These are phyloP conservation scores for Ceratobasidium sp. DNA, from an alignment of 1,284 basidiomycete genomes.

Conservation along the genomic window DNA sequence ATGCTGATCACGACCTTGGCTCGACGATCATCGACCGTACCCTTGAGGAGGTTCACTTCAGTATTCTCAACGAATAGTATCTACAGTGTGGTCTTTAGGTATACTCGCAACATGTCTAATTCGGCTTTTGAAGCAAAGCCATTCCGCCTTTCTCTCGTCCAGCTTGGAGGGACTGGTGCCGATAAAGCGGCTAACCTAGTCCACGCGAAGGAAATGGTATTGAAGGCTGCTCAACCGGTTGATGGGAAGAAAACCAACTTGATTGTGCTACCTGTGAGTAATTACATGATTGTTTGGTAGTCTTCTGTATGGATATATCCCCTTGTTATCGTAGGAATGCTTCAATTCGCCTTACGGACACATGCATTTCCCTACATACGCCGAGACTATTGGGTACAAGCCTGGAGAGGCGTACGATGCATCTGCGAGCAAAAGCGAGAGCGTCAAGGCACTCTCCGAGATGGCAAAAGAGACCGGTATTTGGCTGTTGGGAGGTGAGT, in stretches of 20 bases:
- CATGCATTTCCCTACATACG: conserved; percentile 80
- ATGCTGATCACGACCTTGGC: conserved; percentile 32
- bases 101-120: conserved; percentile 29
- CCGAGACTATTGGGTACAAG: conserved; percentile 74
- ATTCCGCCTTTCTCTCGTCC: conserved; percentile 85
- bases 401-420: conserved; percentile 64
- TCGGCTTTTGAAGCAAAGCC: conserved; percentile 54
- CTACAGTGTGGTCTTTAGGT: neutral
- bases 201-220: conserved; percentile 79
- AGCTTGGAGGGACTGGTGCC: conserved; percentile 72
- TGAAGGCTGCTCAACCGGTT: conserved; percentile 63
- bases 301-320: neutral
- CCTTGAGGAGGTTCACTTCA: conserved; percentile 1
- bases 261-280: conserved; percentile 82
- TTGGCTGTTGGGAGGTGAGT: conserved; percentile 89
- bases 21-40: conserved; percentile 15
- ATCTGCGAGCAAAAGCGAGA: conserved; percentile 69
- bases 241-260: conserved; percentile 70
- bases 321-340: conserved; percentile 70
- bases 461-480: conserved; percentile 80
- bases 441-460: conserved; percentile 79
- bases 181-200: conserved; percentile 77
- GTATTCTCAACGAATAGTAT: neutral
- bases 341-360: conserved; percentile 98
- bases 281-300: neutral